These are phyloP conservation scores for Eruca vesicaria DNA, from an alignment of 441 rosid species.

Conservation along the genomic window DNA sequence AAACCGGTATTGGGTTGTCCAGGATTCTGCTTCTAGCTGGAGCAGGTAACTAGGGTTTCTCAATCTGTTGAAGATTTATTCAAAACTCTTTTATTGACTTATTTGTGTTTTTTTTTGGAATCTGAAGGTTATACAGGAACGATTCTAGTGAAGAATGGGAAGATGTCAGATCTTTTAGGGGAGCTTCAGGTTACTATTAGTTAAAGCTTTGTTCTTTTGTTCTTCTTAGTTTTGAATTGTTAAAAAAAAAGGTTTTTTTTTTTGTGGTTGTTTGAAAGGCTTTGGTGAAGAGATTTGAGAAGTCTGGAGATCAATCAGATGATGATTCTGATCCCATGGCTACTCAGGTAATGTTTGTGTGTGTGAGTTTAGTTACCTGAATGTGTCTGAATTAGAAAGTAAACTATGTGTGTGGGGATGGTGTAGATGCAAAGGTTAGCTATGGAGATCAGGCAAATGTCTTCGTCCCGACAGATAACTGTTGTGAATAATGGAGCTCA, in stretches of 20 bases:
- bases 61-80: background rate
- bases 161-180: conserved; percentile 69
- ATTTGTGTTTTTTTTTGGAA: background rate
- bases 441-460: conserved; percentile 62
- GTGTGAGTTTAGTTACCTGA: background rate
- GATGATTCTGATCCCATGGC: conserved; percentile 53
- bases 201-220: background rate
- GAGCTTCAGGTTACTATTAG: conserved; percentile 46
- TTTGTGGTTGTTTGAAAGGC: conserved; percentile 39
- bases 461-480: conserved; percentile 69
- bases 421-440: conserved; percentile 67
- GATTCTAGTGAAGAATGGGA: conserved; percentile 67
- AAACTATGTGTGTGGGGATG: background rate
- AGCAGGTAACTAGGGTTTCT: conserved; percentile 38
- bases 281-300: conserved; percentile 54
- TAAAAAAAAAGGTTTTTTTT: background rate
- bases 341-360: conserved; percentile 46
- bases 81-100: background rate
- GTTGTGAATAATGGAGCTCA: conserved; percentile 86
- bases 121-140: conserved; percentile 73
- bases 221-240: background rate
- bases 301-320: conserved; percentile 51
- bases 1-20: conserved; percentile 65
- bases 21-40: conserved; percentile 70
- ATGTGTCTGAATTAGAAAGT: background rate